Evolutionary conservation across 164 flowering plant species (phyloP).

Genomic region (Buxus sempervirens): DNA sequence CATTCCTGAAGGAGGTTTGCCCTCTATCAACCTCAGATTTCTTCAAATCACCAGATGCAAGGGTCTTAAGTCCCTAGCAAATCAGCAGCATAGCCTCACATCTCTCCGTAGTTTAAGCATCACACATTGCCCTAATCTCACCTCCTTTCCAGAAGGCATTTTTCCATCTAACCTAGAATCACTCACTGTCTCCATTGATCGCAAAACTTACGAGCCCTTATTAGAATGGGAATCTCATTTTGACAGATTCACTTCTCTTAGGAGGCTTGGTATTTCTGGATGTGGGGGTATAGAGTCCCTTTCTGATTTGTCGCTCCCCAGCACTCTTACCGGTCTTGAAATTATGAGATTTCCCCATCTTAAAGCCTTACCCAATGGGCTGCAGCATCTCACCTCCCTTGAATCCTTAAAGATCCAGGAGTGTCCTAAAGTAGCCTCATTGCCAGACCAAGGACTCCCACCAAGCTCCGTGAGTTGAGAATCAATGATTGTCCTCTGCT

Average conservation of each 20-base stretch:
- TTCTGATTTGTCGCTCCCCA: conserved; percentile 22
- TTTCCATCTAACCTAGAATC: conserved; percentile 10
- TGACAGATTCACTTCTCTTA: conserved; percentile 14
- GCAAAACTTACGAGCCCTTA: no score
- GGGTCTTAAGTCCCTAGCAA: no score
- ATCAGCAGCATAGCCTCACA: conserved; percentile 8
- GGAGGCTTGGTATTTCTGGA: conserved; percentile 10
- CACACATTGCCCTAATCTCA: conserved; percentile 4
- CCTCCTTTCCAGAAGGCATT: conserved; percentile 11
- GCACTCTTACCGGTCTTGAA: conserved; percentile 12
- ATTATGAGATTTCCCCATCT: conserved; percentile 13
- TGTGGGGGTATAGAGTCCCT: conserved; percentile 2
- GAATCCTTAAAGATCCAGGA: conserved; percentile 9
- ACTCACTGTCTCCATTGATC: conserved; percentile 3
- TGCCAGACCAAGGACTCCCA: no score
- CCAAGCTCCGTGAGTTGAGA: not conserved
- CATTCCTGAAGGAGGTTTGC: not conserved
- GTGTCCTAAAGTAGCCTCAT: not conserved
- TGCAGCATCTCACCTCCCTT: conserved; percentile 18
- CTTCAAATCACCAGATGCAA: conserved; percentile 10
- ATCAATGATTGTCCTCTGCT: conserved; percentile 10
- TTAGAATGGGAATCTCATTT: no score
- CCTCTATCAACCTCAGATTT: not conserved
- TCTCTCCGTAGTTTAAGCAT: conserved; percentile 9
- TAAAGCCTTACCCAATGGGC: conserved; percentile 13